Conservation (phyloP, 106 monocot genomes). For the Allium sativum region DNA sequence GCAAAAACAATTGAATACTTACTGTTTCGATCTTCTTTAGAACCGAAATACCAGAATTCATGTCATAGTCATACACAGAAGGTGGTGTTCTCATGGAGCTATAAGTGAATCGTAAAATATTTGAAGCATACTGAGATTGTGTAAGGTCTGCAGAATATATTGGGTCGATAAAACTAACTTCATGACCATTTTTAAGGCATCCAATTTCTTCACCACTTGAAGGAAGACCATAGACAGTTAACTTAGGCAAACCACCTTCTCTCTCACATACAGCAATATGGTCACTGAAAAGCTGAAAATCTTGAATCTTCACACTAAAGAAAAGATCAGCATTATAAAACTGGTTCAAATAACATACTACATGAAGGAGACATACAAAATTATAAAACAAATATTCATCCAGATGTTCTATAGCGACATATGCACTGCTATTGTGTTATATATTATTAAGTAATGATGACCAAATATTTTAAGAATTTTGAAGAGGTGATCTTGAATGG, state of each 20-base stretch:
- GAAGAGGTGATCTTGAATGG: too few relatives aligned
- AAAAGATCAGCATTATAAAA: conserved; percentile 7
- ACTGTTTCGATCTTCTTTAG: conserved; percentile 56
- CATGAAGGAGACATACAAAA: too few relatives aligned
- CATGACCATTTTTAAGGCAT: conserved; percentile 24
- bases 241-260: conserved; percentile 57
- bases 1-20: conserved; percentile 1
- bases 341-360: too few relatives aligned
- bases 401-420: too few relatives aligned
- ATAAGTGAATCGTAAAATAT: conserved; percentile 49
- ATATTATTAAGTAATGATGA: too few relatives aligned
- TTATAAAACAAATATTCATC: too few relatives aligned
- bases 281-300: conserved; percentile 36
- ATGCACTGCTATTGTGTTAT: too few relatives aligned
- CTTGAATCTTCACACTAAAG: conserved; percentile 60
- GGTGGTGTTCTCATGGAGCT: conserved; percentile 57
- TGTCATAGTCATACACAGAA: conserved; percentile 61
- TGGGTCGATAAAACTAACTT: conserved; percentile 48
- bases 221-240: conserved; percentile 48
- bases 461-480: too few relatives aligned
- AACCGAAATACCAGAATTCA: conserved; percentile 45
- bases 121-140: conserved; percentile 47
- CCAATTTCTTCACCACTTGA: conserved; percentile 28
- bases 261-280: conserved; percentile 56
- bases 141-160: conserved; percentile 44